These are phyloP conservation scores for Mycena crocata DNA, from an alignment of 768 basidiomycete species.

Conservation along the genomic window DNA sequence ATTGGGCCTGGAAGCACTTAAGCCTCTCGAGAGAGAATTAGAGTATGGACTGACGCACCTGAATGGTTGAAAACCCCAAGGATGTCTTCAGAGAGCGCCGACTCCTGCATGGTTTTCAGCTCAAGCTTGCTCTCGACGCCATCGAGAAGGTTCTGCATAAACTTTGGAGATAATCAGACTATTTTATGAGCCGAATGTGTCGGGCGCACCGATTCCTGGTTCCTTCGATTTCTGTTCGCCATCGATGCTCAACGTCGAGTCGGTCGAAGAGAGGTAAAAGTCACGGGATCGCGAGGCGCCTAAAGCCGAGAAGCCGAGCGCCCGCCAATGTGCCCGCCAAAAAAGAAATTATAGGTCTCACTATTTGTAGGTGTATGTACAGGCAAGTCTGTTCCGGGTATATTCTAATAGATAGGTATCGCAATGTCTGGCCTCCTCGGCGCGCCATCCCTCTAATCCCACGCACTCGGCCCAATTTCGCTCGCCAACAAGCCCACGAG, in stretches of 20 bases:
- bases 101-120: constrained; percentile 42
- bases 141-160: constrained; percentile 47
- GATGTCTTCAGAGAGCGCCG: constrained; percentile 35
- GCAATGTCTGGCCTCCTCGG: too few species aligned
- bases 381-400: background rate
- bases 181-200: background rate
- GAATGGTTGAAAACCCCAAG: constrained; percentile 48
- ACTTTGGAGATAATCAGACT: constrained; percentile 10
- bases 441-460: constrained; percentile 7
- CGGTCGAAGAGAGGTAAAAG: background rate
- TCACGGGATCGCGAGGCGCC: constrained; percentile 22
- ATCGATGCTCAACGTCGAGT: background rate
- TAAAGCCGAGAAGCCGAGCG: too few species aligned
- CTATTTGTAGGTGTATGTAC: too few species aligned
- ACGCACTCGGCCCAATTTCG: constrained; percentile 7
- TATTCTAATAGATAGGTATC: constrained; percentile 14
- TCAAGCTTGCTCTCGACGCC: constrained; percentile 40
- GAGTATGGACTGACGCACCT: constrained; percentile 11
- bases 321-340: too few species aligned
- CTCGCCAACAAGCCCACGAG: constrained; percentile 51
- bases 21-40: background rate
- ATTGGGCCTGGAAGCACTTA: constrained; percentile 43
- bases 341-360: too few species aligned
- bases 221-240: constrained; percentile 15
- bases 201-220: constrained; percentile 15